Base-by-base conservation (phyloP, 495 filamentous ascomycete species). In the Bathelium albidoporum region DNA sequence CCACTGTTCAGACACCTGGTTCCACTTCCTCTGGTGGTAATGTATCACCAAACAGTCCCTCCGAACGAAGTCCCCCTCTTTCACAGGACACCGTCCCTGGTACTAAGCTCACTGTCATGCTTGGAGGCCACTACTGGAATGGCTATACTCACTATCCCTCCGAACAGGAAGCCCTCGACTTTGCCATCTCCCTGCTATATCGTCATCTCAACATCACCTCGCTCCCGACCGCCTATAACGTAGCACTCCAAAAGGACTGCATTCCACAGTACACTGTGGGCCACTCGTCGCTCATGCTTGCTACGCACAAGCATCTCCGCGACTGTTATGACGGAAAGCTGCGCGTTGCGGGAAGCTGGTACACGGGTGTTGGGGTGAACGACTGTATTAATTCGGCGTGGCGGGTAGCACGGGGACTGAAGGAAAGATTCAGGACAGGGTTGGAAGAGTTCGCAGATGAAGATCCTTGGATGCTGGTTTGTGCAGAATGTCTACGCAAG, bases 111-210 rank as follows among this genome's bases (percentile, higher is more conserved):
- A 97, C 93, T 16, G 88, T 97, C 59, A 95, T 99, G 89, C 74
- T 97, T 26, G 94, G 94, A 59, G 94, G 94, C 5, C 93, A 97
- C 75, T 91, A 87, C 77, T 97, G 92, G 93, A 83, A 89, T 66
- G 79, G 73, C 45, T 83, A 78, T 79, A 73, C 80, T 28, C 76
- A 77, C 43, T 78, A 79, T 49, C 88, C 88, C 0, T 77, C 82
- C 64, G 77, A 84, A 59, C 79, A 85, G 12, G 77, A 86, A 61
- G 90, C 85, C 24, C 75, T 85, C 32, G 67, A 69, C 1, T 87
- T 92, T 81, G 91, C 93, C 20, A 79, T 79, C 29, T 72, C 75
- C 9, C 77, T 92, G 58, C 77, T 97, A 2, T 70, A 77, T 44
- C 81, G 90, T 32, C 94, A 98, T 69, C 74, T 98, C 2, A 76